Evolutionary conservation across 306 rosid genomes (phyloP), one percentile per base, ranked within the genome.

Genomic region (Acacia confusa): DNA sequence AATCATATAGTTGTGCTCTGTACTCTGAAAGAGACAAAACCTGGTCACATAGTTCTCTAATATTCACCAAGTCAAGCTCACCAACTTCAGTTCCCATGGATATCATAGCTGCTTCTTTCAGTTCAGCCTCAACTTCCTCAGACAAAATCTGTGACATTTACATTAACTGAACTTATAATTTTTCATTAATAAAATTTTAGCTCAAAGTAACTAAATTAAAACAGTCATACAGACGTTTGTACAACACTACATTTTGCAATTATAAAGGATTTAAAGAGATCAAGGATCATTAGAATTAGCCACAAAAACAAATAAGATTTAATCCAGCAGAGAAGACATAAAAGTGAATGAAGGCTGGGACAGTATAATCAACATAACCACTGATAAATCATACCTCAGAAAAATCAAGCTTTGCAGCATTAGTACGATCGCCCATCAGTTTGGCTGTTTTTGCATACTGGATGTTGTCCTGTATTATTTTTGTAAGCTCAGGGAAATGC

Each of bases 1-100:
- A 95, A 80, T 95, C 99, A 70, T 84, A 93, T 11, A 93, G 92
- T 72, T 89, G 94, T 17, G 97, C 96, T 82, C 98, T 87, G 88
- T 95, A 95, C 81, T 92, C 99, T 0, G 98, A 85, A 20, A 95
- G 96, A 28, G 98, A 89, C 68, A 95, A 89, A 78, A 95, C 98
- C 82, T 93, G 99, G 40, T 95, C 99, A 84, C 98, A 95, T 24
- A 95, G 92, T 76, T 92, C 93, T 79, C 82, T 85, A 72, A 93
- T 95, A 79, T 93, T 95, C 6, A 66, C 75, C 90, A 95, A 81
- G 87, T 95, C 99, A 78, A 93, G 92, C 71, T 95, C 99, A 78
- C 97, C 95, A 95, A 95, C 85, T 90, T 95, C 99, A 28, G 99
- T 93, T 88, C 97, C 99, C 97, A 95, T 95, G 12, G 97, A 95